Evolutionary conservation across 345 rosid species (phyloP).

Genomic region (Euphorbia peplus): DNA sequence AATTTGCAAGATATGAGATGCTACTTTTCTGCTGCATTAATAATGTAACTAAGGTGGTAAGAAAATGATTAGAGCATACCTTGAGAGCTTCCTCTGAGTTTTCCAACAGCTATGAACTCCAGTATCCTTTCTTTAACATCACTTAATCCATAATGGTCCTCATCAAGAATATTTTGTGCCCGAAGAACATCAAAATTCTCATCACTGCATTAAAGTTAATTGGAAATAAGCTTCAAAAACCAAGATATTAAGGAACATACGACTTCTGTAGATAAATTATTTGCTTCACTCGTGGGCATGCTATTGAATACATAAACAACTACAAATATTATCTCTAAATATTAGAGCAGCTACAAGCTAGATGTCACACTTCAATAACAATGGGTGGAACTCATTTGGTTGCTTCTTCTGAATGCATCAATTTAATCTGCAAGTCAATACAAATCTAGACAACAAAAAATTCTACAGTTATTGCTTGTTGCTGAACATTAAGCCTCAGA

Average conservation of each 20-base stretch:
- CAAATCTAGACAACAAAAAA: no score
- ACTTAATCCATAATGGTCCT: slow-evolving; percentile 94
- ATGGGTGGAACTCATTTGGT: not conserved
- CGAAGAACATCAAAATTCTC: slow-evolving; percentile 90
- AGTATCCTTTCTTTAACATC: slow-evolving; percentile 98
- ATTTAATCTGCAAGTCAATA: not conserved
- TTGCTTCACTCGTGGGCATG: not conserved
- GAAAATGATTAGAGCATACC: slow-evolving; percentile 41
- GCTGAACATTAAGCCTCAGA: not conserved
- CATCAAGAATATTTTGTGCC: slow-evolving; percentile 91
- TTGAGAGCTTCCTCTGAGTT: slow-evolving; percentile 94
- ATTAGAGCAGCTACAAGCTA: not conserved
- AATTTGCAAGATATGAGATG: slow-evolving; percentile 19
- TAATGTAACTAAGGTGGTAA: not conserved
- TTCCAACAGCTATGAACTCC: slow-evolving; percentile 98
- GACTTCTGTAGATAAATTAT: slow-evolving; percentile 1
- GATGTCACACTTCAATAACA: not conserved
- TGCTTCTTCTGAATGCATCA: not conserved
- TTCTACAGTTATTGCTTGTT: not conserved
- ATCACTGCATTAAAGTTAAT: slow-evolving; percentile 50
- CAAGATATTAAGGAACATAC: not conserved
- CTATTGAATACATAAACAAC: not conserved
- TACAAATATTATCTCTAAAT: not conserved
- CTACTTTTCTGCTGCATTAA: not conserved
- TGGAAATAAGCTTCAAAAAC: not conserved